Evolutionary conservation across 129 eudicot genomes (phyloP).

Genomic region (Chrysanthemum seticuspe): DNA sequence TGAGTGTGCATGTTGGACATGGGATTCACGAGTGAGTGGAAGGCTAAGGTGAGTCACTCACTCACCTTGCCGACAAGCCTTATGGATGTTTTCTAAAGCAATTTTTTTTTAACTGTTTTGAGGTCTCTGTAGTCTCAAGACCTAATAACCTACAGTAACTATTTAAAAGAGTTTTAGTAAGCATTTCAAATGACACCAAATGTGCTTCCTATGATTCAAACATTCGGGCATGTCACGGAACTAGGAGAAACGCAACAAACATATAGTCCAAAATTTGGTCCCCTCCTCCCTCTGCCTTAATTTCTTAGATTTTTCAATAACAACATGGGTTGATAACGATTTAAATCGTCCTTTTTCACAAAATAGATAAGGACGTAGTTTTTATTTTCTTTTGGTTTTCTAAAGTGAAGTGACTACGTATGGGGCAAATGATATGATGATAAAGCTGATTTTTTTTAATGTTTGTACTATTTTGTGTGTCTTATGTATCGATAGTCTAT

Average conservation of each 20-base stretch:
- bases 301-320: slow-evolving; percentile 14
- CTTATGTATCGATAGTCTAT: too few relatives aligned
- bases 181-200: not conserved
- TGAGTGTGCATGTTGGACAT: too few relatives aligned
- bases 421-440: slow-evolving; percentile 17
- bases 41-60: too few relatives aligned
- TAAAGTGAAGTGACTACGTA: not conserved
- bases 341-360: slow-evolving; percentile 16
- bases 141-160: too few relatives aligned
- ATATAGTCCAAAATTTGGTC: slow-evolving; percentile 34
- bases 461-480: slow-evolving; percentile 14
- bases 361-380: slow-evolving; percentile 29
- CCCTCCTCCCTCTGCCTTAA: not conserved
- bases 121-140: too few relatives aligned
- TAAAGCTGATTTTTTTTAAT: slow-evolving; percentile 12
- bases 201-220: slow-evolving; percentile 37
- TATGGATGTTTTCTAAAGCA: too few relatives aligned
- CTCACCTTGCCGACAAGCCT: too few relatives aligned
- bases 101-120: too few relatives aligned
- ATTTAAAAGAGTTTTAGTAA: not conserved
- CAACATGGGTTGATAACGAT: slow-evolving; percentile 28
- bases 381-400: not conserved
- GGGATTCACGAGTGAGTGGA: too few relatives aligned
- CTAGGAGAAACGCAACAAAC: slow-evolving; percentile 10
- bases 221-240: slow-evolving; percentile 26